Evolutionary conservation across 805 yeast genomes (phyloP).

Genomic region (Blastobotrys muscicola): DNA sequence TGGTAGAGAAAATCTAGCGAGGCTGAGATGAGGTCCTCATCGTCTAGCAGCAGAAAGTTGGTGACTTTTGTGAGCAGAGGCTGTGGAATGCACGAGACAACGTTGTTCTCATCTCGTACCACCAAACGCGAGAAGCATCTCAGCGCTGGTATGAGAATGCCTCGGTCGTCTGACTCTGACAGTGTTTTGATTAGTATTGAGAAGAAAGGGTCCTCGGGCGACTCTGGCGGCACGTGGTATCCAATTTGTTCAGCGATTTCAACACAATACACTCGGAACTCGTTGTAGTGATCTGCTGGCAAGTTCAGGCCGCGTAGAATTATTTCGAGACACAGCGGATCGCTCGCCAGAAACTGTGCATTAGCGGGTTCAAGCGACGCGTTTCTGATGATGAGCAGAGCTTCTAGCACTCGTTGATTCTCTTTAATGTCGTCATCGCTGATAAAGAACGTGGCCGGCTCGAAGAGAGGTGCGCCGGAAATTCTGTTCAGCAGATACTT

Average conservation of each 20-base stretch:
- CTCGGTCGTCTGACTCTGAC: constrained; percentile 51
- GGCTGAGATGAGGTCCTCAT: constrained; percentile 61
- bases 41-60: constrained; percentile 51
- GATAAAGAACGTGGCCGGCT: constrained; percentile 3
- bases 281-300: constrained; percentile 34
- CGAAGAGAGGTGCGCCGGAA: constrained; percentile 27
- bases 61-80: constrained; percentile 44
- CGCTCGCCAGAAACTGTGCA: constrained; percentile 59
- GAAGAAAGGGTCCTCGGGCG: constrained; percentile 61
- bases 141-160: constrained; percentile 55
- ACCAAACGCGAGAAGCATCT: constrained; percentile 73
- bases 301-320: constrained; percentile 30
- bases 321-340: constrained; percentile 36
- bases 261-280: constrained; percentile 53
- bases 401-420: constrained; percentile 32
- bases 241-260: constrained; percentile 81
- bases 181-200: constrained; percentile 44
- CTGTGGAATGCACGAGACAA: constrained; percentile 40
- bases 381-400: constrained; percentile 67
- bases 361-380: constrained; percentile 73
- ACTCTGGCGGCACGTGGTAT: constrained; percentile 70
- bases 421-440: constrained; percentile 14
- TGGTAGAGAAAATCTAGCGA: constrained; percentile 77
- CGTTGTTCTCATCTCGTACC: constrained; percentile 49
- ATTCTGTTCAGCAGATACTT: constrained; percentile 36